Evolutionary conservation across 2,329 filamentous ascomycete species (phyloP).

Genomic region (Pseudogymnoascus sp.): DNA sequence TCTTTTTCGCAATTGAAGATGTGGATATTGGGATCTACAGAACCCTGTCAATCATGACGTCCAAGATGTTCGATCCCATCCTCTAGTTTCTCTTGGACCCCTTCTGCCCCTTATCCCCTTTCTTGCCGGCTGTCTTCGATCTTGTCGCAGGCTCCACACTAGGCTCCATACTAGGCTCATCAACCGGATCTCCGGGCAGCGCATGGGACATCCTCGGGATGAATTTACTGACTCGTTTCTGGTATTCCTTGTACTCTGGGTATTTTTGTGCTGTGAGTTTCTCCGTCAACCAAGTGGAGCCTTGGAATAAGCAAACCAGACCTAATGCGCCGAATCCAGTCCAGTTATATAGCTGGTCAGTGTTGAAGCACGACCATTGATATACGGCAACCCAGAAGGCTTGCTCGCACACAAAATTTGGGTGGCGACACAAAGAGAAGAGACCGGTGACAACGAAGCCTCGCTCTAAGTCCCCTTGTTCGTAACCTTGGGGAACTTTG

Average conservation of each 20-base stretch:
- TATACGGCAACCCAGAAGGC: conserved; percentile 83
- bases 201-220: conserved; percentile 45
- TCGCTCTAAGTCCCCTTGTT: conserved; percentile 72
- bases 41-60: conserved; percentile 9
- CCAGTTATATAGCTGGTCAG: conserved; percentile 70
- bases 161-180: neutral
- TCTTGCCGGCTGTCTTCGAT: neutral
- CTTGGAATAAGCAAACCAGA: conserved; percentile 79
- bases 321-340: conserved; percentile 60
- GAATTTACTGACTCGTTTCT: conserved; percentile 75
- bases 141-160: neutral
- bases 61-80: neutral
- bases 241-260: conserved; percentile 78
- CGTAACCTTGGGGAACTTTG: conserved; percentile 59
- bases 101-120: conserved; percentile 4
- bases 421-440: conserved; percentile 84
- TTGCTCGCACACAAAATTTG: conserved; percentile 92
- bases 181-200: neutral
- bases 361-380: conserved; percentile 75
- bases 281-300: conserved; percentile 84
- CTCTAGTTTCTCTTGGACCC: conserved; percentile 8
- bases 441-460: conserved; percentile 81
- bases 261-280: conserved; percentile 75
- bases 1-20: neutral
- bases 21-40: conserved; percentile 4